phyloP scores from a whole-genome alignment of 163 green algal genomes.

The Chlorella variabilis region DNA sequence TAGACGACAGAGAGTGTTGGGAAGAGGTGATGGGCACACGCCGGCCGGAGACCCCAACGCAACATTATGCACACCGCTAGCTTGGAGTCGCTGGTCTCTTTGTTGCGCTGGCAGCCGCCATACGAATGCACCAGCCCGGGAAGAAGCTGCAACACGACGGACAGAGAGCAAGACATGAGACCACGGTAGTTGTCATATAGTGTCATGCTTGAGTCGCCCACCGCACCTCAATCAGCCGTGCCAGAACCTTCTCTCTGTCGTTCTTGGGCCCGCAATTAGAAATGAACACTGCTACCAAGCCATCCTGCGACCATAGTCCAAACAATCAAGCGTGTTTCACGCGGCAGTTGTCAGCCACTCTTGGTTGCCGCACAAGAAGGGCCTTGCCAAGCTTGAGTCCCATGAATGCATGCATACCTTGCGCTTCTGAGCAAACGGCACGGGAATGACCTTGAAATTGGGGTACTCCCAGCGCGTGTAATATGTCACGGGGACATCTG shows the following conservation, averaged over 20 bases:
- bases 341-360: neutral
- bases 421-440: neutral
- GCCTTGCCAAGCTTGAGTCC: too few relatives aligned
- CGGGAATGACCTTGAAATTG: neutral
- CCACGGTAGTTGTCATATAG: neutral
- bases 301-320: neutral
- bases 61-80: too few relatives aligned
- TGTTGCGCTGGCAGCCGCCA: neutral
- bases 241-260: neutral
- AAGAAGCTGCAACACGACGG: neutral
- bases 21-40: too few relatives aligned
- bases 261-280: neutral
- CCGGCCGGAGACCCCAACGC: too few relatives aligned
- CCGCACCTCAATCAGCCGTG: neutral
- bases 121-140: constrained; percentile 1
- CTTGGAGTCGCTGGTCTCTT: neutral
- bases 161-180: neutral
- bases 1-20: too few relatives aligned
- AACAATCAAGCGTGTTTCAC: too few relatives aligned
- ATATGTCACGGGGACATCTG: neutral
- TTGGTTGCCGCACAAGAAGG: too few relatives aligned
- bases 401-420: too few relatives aligned
- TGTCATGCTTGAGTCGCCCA: too few relatives aligned
- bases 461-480: neutral
- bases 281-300: neutral